Conservation (phyloP, 2,329 filamentous ascomycete genomes). For the Alternaria sp. region DNA sequence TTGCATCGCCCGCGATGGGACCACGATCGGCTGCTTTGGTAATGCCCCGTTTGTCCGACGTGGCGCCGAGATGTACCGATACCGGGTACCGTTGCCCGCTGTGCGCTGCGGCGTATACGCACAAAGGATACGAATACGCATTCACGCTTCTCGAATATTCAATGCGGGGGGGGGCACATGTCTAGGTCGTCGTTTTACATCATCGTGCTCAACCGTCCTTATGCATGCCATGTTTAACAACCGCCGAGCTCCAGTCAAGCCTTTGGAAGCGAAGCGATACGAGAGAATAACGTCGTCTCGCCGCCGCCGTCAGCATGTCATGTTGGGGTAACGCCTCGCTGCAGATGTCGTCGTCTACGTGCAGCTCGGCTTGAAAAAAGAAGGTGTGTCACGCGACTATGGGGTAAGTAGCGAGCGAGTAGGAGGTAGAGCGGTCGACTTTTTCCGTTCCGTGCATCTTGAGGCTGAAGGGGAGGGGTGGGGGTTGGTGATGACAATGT, state of each 20-base stretch:
- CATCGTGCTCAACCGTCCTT: neutral
- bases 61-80: conserved; percentile 8
- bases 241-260: conserved; percentile 3
- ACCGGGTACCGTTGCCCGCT: conserved; percentile 1
- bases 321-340: neutral
- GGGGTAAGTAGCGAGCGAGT: neutral
- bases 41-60: conserved; percentile 11
- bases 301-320: neutral
- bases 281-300: neutral
- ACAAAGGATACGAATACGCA: neutral
- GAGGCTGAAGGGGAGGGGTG: neutral
- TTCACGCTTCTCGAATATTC: neutral
- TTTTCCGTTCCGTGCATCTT: neutral
- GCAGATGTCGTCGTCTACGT: neutral
- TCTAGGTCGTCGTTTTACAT: neutral
- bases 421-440: neutral
- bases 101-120: neutral
- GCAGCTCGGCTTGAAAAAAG: neutral
- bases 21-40: neutral
- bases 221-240: neutral
- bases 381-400: neutral
- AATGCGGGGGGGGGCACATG: neutral
- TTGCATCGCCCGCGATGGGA: conserved; percentile 2
- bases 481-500: neutral
- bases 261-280: neutral